phyloP scores from a whole-genome alignment of 2,329 filamentous ascomycete genomes.

The Curvularia spicifera region DNA sequence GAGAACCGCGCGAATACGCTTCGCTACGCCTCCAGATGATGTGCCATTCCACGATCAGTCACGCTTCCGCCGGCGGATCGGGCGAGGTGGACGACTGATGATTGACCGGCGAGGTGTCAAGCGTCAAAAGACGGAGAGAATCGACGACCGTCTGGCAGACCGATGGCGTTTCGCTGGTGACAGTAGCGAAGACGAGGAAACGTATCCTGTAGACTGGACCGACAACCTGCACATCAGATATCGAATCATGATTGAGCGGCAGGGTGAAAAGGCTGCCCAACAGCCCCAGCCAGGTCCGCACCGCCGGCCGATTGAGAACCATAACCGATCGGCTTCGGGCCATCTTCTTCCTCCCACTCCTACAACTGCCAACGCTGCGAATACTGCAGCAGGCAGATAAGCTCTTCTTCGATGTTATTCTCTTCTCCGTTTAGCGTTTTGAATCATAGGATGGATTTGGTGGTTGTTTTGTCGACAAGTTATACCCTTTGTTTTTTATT shows the following conservation, averaged over 20 bases:
- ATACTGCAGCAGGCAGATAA: conserved; percentile 19
- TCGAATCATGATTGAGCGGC: conserved; percentile 58
- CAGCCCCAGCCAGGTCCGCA: conserved; percentile 33
- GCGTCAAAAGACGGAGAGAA: conserved; percentile 48
- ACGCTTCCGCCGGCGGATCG: conserved; percentile 82
- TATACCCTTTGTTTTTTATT: conserved; percentile 46
- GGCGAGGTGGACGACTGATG: conserved; percentile 82
- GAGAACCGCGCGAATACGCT: conserved; percentile 45
- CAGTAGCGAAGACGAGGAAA: conserved; percentile 76
- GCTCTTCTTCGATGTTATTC: conserved; percentile 18
- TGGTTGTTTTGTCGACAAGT: conserved; percentile 32
- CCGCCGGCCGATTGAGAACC: conserved; percentile 43
- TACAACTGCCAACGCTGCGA: conserved; percentile 22
- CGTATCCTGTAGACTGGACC: conserved; percentile 77
- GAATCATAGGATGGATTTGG: conserved; percentile 23
- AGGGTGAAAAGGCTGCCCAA: conserved; percentile 48
- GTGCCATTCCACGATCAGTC: conserved; percentile 55
- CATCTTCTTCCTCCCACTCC: conserved; percentile 46
- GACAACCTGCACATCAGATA: conserved; percentile 64
- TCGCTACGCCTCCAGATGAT: conserved; percentile 49
- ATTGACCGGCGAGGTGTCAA: conserved; percentile 81
- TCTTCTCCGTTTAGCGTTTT: conserved; percentile 19
- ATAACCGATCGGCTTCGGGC: conserved; percentile 46
- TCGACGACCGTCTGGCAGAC: conserved; percentile 46
- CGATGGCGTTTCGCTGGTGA: conserved; percentile 86